Base-by-base conservation (phyloP, 192 early-diverging fungal species). In the Gonapodya sp. region DNA sequence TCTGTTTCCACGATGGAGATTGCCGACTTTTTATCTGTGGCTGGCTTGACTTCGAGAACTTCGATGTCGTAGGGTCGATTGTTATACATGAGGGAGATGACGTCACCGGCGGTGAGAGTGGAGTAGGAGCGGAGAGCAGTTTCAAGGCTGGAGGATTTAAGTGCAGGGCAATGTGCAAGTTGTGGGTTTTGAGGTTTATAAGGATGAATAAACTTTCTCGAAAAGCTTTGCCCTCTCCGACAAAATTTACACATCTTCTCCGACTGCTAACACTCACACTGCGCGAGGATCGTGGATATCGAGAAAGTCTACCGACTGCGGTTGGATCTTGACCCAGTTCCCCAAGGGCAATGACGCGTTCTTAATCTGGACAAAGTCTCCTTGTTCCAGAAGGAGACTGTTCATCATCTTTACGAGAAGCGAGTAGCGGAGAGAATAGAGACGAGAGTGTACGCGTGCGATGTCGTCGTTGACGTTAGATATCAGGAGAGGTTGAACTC, bases 1-100 rank as follows among this genome's bases (percentile, higher is more conserved):
- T 99, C 98, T 0, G 97, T 98, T 84, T 99, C 98, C 33, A 98
- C 90, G 80, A 99, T 95, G 35, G 94, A 95, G 78, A 98, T 94
- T 24, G 94, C 98, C 1, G 88, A 86, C 1, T 90, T 90, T 0
- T 85, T 73, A 34, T 79, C 84, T 35, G 74, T 64, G 8, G 46
- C 83, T 1, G 98, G 95, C 82, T 93, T 93, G 30, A 92, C 93
- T 84, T 99, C 96, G 80, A 98, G 88, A 0, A 99, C 95, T 1
- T 92, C 82, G 79, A 99, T 94, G 72, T 95, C 93, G 84, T 95
- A 98, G 36, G 92, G 85, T 80, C 90, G 92, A 75, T 88, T 87
- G 83, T 97, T 97, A 88, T 99, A 99, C 34, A 90, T 91, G 79
- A 99, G 96, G 78, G 96, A 88, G 80, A 98, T 93, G 73, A 95